Base-by-base conservation (phyloP, 2,329 filamentous ascomycete species). In the Fusarium chlamydosporum region DNA sequence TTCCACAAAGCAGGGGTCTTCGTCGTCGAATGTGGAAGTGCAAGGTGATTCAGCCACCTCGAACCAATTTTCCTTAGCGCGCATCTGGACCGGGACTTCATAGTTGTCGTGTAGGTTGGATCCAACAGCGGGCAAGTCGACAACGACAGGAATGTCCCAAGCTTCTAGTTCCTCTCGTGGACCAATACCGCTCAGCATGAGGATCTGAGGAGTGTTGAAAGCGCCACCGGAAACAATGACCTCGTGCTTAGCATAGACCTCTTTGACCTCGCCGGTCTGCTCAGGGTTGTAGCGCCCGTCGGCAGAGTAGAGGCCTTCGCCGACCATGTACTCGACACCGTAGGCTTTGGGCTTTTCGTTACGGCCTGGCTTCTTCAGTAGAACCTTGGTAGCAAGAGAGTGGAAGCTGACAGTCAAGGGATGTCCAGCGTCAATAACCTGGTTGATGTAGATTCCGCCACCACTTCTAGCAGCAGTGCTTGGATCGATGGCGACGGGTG, bases 251-350 rank as follows among this genome's bases (percentile, higher is more conserved):
- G 57, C 42, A 3, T 42, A 20, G 0, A 60, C 57, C 33, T 43
- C 13, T 10, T 27, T 26, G 2, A 10, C 20, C 13, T 60, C 57
- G 1, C 57, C 55, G 4, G 26, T 60, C 3, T 60, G 31, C 6
- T 60, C 16, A 8, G 57, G 43, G 12, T 60, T 18, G 0, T 60
- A 60, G 4, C 57, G 57, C 0, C 55, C 55, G 3, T 61, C 57
- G 2, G 57, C 55, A 33, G 57, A 60, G 37, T 61, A 61, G 1
- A 61, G 15, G 0, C 55, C 55, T 6, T 60, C 42, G 0, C 57
- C 57, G 7, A 60, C 57, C 55, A 61, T 60, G 27, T 60, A 60
- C 31, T 61, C 55, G 1, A 61, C 57, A 1, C 57, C 55, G 4
- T 26, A 33, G 2, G 55, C 57, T 3, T 34, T 34, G 0, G 57